Evolutionary conservation across 2,329 filamentous ascomycete species (phyloP).

Genomic region (Graphilbum sp.): DNA sequence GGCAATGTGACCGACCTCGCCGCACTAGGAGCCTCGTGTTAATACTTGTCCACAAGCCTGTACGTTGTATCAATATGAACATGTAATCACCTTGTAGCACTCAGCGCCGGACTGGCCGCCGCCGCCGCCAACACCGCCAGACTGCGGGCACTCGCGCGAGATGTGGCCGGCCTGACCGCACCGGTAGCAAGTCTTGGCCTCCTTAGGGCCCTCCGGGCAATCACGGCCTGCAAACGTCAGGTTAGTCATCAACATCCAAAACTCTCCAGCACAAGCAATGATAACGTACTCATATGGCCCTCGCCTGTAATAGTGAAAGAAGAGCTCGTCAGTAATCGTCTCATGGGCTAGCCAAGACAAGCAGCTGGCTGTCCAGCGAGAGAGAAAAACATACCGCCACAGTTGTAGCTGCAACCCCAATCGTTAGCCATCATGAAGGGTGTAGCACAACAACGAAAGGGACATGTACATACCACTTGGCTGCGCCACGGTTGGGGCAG

Average conservation of each 20-base stretch:
- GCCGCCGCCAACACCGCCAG: conserved; percentile 20
- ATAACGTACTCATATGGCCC: conserved; percentile 56
- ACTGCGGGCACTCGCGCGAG: conserved; percentile 65
- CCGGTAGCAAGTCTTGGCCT: conserved; percentile 63
- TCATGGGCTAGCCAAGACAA: conserved; percentile 5
- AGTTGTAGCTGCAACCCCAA: conserved; percentile 51
- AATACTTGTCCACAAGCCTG: too few relatives aligned
- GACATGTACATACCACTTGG: conserved; percentile 51
- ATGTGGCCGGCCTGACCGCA: conserved; percentile 79
- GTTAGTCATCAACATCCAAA: conserved; percentile 6
- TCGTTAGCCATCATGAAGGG: too few relatives aligned
- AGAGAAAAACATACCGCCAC: conserved; percentile 50
- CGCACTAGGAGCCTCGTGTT: conserved; percentile 41
- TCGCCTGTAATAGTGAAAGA: conserved; percentile 32
- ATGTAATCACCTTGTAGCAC: conserved; percentile 81
- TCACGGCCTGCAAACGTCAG: conserved; percentile 51
- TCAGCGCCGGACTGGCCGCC: conserved; percentile 41
- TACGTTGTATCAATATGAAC: too few relatives aligned
- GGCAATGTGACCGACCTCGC: conserved; percentile 90
- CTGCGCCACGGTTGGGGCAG: conserved; percentile 69
- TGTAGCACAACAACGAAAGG: background rate
- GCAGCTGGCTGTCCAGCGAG: too few relatives aligned
- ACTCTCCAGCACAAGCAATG: too few relatives aligned
- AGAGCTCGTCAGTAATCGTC: conserved; percentile 10
- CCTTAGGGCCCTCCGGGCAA: conserved; percentile 77